Percentiles rank a stretch among this genome's conserved stretches.
These are phyloP conservation scores for Paecilomyces niveus DNA, from an alignment of 2,329 filamentous ascomycete species.

Conservation along the genomic window DNA sequence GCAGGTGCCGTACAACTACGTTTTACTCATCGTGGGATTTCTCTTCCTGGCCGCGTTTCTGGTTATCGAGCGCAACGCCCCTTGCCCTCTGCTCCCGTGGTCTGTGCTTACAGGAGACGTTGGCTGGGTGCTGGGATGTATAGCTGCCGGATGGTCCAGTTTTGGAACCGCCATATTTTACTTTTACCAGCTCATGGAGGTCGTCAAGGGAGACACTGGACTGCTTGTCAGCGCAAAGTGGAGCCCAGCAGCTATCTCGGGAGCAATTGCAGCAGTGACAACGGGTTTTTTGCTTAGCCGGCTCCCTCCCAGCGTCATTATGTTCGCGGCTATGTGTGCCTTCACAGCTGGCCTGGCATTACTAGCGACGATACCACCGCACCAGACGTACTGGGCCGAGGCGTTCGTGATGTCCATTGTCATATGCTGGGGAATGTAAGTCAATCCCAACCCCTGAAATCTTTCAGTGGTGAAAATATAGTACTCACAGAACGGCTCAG, in stretches of 20 bases:
- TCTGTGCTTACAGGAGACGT: constrained; percentile 42
- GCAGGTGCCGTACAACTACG: constrained; percentile 48
- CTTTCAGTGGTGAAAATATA: not conserved
- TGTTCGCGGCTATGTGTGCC: constrained; percentile 27
- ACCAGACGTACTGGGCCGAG: constrained; percentile 38
- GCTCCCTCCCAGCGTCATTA: constrained; percentile 23
- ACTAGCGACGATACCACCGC: constrained; percentile 31
- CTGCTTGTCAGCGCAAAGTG: constrained; percentile 23
- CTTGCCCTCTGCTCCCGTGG: constrained; percentile 53
- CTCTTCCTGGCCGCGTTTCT: constrained; percentile 51
- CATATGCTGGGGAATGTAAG: constrained; percentile 24
- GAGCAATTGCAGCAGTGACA: constrained; percentile 23
- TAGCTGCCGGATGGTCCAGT: constrained; percentile 45
- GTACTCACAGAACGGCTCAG: constrained; percentile 11
- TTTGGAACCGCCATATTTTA: constrained; percentile 53
- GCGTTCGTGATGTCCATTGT: constrained; percentile 22
- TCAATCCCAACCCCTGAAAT: not conserved
- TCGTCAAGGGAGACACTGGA: constrained; percentile 23
- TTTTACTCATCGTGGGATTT: constrained; percentile 51
- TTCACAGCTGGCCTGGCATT: constrained; percentile 31
- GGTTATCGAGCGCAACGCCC: constrained; percentile 42
- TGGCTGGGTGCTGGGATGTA: constrained; percentile 49
- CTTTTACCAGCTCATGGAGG: constrained; percentile 44
- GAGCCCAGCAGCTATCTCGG: constrained; percentile 18
- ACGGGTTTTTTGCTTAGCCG: constrained; percentile 27